A percentile compares a stretch with the other conserved stretches of the same genome.
These are phyloP conservation scores for Salvia sclarea DNA, from an alignment of 305 asterid genomes.

Conservation along the genomic window DNA sequence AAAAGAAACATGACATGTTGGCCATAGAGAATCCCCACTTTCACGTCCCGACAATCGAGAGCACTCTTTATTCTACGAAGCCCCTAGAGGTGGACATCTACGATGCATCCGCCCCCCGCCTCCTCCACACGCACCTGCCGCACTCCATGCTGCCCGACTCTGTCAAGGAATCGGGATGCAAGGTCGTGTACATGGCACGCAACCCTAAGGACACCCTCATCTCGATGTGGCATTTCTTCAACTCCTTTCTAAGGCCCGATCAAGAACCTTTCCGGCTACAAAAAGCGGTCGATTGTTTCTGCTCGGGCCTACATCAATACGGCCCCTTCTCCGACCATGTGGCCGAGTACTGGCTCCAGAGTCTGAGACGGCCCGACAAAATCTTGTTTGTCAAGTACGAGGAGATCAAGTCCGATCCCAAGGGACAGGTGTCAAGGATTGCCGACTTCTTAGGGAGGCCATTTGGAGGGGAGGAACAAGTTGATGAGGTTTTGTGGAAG, in stretches of 20 bases:
- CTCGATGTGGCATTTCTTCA: conserved; percentile 21
- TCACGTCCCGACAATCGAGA: conserved; percentile 12
- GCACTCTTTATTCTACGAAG: not conserved
- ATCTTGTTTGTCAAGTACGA: conserved; percentile 14
- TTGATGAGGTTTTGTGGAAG: conserved; percentile 14
- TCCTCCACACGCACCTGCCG: conserved; percentile 21
- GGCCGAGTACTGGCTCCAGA: conserved; percentile 10
- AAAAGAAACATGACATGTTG: not conserved
- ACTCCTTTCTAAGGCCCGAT: not conserved
- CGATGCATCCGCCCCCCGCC: not conserved
- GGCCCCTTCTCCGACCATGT: conserved; percentile 12
- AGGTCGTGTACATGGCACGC: conserved; percentile 12
- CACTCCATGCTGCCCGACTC: not conserved
- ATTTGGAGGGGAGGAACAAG: not conserved
- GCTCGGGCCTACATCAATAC: conserved; percentile 10
- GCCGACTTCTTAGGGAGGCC: conserved; percentile 11
- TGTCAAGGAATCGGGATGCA: conserved; percentile 4
- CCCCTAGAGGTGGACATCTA: not conserved
- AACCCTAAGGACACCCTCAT: conserved; percentile 21
- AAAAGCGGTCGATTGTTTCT: conserved; percentile 11
- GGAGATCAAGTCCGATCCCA: not conserved
- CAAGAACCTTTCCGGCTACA: not conserved
- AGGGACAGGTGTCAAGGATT: not conserved
- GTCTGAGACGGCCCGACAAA: not conserved
- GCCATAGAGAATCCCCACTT: not conserved